A percentile compares a stretch with the other conserved stretches of the same genome.
Conservation (phyloP, 495 filamentous ascomycete genomes). For the Sordaria brevicollis region DNA sequence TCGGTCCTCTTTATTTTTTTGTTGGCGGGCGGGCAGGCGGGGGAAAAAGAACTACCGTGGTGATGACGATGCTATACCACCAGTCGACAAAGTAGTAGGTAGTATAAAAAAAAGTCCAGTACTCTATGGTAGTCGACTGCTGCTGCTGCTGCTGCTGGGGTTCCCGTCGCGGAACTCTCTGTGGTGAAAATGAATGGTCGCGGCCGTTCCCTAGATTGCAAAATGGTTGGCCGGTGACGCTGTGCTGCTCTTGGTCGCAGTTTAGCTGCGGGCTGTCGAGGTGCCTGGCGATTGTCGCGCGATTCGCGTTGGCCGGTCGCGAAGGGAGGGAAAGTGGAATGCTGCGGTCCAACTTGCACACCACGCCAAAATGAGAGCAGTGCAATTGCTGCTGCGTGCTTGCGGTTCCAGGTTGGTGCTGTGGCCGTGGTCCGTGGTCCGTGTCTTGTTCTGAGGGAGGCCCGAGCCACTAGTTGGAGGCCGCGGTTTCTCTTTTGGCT, state of each 20-base stretch:
- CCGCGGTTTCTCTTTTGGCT: background rate
- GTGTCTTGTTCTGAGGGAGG: background rate
- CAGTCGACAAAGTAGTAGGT: background rate
- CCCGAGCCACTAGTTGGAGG: background rate
- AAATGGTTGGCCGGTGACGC: slow-evolving; percentile 10
- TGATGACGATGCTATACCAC: background rate
- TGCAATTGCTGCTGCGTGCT: background rate
- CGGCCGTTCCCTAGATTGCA: slow-evolving; percentile 4
- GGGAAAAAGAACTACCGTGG: background rate
- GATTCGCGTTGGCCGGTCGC: slow-evolving; percentile 26
- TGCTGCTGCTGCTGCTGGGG: no score
- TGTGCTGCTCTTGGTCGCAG: slow-evolving; percentile 5
- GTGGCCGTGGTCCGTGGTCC: background rate
- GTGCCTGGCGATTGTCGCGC: slow-evolving; percentile 28
- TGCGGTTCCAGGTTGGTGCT: background rate
- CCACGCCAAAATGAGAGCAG: no score
- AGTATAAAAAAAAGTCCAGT: slow-evolving; percentile 1
- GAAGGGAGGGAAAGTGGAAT: slow-evolving; percentile 15
- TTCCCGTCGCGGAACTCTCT: no score
- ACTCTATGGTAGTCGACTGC: slow-evolving; percentile 3
- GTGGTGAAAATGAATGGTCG: slow-evolving; percentile 3
- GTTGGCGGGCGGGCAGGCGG: no score
- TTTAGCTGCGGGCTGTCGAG: slow-evolving; percentile 5
- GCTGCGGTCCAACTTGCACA: slow-evolving; percentile 2
- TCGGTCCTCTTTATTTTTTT: background rate